Evolutionary conservation across 352 stramenopile genomes (phyloP).

Genomic region (Globisporangium yorkense): DNA sequence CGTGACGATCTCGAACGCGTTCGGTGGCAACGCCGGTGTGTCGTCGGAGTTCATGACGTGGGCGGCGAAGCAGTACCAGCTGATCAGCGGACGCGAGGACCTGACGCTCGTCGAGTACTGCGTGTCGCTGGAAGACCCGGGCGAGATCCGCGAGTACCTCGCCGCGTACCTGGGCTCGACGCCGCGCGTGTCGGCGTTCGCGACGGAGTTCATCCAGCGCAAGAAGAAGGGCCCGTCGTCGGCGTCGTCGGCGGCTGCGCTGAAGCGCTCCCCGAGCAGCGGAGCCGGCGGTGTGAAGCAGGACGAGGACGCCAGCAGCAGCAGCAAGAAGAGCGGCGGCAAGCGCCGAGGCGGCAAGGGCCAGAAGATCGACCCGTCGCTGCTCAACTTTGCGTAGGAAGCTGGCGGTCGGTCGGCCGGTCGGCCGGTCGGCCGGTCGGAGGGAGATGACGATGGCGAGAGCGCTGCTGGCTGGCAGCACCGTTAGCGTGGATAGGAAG

Average conservation of each 20-base stretch:
- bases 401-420: background rate
- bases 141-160: constrained; percentile 95
- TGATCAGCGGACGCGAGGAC: constrained; percentile 66
- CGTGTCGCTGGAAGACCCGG: constrained; percentile 91
- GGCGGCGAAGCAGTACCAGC: constrained; percentile 75
- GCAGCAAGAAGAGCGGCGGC: constrained; percentile 35
- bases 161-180: constrained; percentile 94
- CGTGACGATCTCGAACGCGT: constrained; percentile 29
- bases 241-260: background rate
- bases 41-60: constrained; percentile 76
- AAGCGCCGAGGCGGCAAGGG: constrained; percentile 53
- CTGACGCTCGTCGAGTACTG: constrained; percentile 92
- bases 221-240: constrained; percentile 61
- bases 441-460: background rate
- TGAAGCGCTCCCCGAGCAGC: constrained; percentile 37
- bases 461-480: background rate
- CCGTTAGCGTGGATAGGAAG: constrained; percentile 1
- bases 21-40: constrained; percentile 38
- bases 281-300: constrained; percentile 11
- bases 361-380: constrained; percentile 68
- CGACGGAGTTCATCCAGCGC: constrained; percentile 95
- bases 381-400: constrained; percentile 43
- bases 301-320: constrained; percentile 15
- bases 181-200: constrained; percentile 95
- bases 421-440: background rate